Evolutionary conservation across 148 eudicot genomes (phyloP).

Genomic region (Gaultheria prostrata): DNA sequence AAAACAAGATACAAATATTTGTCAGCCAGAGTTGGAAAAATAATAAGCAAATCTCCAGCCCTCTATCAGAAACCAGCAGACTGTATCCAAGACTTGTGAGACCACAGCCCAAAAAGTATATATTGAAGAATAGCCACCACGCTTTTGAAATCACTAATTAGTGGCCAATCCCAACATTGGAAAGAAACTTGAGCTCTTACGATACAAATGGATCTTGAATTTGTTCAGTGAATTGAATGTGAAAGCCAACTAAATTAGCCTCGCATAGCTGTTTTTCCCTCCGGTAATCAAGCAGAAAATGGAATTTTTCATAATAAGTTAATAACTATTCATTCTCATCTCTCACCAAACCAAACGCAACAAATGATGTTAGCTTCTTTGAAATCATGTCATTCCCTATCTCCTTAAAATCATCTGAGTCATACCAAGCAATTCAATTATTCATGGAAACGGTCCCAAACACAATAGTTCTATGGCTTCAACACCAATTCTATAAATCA

Average conservation of each 20-base stretch:
- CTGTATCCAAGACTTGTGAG: neutral
- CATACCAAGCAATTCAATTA: neutral
- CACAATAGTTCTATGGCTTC: neutral
- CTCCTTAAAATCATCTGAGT: neutral
- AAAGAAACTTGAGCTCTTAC: neutral
- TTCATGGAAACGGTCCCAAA: neutral
- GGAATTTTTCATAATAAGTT: neutral
- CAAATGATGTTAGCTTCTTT: neutral
- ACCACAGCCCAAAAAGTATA: neutral
- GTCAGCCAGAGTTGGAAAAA: neutral
- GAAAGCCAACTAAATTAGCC: neutral
- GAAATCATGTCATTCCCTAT: neutral
- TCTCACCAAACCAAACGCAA: neutral
- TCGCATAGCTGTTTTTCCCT: neutral
- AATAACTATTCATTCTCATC: neutral
- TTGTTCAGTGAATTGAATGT: neutral
- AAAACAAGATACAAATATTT: neutral
- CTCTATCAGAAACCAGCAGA: too few species aligned
- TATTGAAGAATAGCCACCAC: too few species aligned
- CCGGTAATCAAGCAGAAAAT: neutral
- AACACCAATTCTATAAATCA: neutral
- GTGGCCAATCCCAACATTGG: neutral
- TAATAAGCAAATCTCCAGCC: neutral
- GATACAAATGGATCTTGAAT: neutral
- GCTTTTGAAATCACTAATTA: neutral